Base-by-base conservation (phyloP, 805 yeast species). In the Saccharomyces jurei region DNA sequence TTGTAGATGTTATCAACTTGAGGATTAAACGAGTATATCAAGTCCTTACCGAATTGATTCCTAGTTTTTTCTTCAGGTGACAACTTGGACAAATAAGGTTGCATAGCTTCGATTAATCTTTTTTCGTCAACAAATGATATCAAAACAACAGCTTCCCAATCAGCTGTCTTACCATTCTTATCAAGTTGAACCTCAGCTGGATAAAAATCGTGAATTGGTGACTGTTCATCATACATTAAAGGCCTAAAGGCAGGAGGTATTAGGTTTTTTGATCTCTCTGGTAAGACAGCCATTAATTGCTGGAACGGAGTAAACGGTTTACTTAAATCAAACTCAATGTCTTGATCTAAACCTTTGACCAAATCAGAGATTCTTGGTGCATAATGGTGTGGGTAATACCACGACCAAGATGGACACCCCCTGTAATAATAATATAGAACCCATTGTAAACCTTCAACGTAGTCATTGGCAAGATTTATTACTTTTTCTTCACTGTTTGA, bases 121-220 rank as follows among this genome's bases (percentile, higher is more conserved):
- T 80, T 71, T 64, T 87, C 89, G 60, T 94, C 97, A 49, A 94
- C 97, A 76, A 94, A 94, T 4, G 95, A 84, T 55, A 94, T 79
- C 63, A 89, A 79, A 6, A 94, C 96, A 54, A 94, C 97, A 10
- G 97, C 97, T 73, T 94, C 98, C 99, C 99, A 94, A 50, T 89
- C 86, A 1, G 94, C 96, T 53, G 90, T 88, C 69, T 94, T 94
- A 48, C 98, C 99, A 67, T 94, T 94, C 80, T 83, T 78, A 73
- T 94, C 99, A 36, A 88, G 77, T 52, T 84, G 88, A 54, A 92
- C 96, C 56, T 88, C 89, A 55, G 79, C 78, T 2, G 99, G 99
- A 67, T 94, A 94, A 64, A 89, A 90, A 63, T 90, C 97, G 54
- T 79, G 78, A 60, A 94, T 89, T 28, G 97, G 96, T 6, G 97